Conservation (phyloP, 73 alveolate species). For the Paramecium octaurelia region DNA sequence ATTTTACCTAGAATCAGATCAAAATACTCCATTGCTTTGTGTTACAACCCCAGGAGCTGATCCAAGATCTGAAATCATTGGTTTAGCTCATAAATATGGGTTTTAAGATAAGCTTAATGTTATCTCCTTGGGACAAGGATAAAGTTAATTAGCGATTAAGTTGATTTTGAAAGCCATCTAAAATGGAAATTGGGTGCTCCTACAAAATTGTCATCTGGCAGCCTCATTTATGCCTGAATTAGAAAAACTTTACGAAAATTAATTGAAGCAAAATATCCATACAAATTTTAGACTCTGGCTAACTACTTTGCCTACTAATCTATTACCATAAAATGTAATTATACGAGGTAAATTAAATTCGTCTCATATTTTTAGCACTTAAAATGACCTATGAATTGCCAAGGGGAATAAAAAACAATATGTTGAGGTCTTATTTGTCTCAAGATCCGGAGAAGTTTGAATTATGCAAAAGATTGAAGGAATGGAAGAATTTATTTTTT, state of each 20-base stretch:
- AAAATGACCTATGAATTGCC: slow-evolving; percentile 97
- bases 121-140: slow-evolving; percentile 89
- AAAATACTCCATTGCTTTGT: slow-evolving; percentile 88
- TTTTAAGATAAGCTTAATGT: slow-evolving; percentile 75
- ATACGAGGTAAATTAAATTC: slow-evolving; percentile 79
- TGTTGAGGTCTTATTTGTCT: slow-evolving; percentile 73
- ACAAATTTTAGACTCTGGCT: slow-evolving; percentile 96
- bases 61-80: slow-evolving; percentile 67
- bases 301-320: slow-evolving; percentile 88
- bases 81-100: slow-evolving; percentile 35
- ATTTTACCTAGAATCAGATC: slow-evolving; percentile 87
- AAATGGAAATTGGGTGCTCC: slow-evolving; percentile 94
- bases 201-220: slow-evolving; percentile 95
- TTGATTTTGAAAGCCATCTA: slow-evolving; percentile 82
- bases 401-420: slow-evolving; percentile 87
- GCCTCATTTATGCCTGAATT: slow-evolving; percentile 92
- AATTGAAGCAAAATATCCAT: slow-evolving; percentile 60
- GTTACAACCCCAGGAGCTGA: slow-evolving; percentile 98
- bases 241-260: slow-evolving; percentile 87
- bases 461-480: slow-evolving; percentile 80
- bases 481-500: slow-evolving; percentile 89
- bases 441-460: slow-evolving; percentile 25
- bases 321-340: slow-evolving; percentile 93
- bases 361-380: slow-evolving; percentile 83
- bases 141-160: slow-evolving; percentile 90